Base-by-base conservation (phyloP, 225 moss, liverwort and hornwort genomes). In the Polytrichum commune region DNA sequence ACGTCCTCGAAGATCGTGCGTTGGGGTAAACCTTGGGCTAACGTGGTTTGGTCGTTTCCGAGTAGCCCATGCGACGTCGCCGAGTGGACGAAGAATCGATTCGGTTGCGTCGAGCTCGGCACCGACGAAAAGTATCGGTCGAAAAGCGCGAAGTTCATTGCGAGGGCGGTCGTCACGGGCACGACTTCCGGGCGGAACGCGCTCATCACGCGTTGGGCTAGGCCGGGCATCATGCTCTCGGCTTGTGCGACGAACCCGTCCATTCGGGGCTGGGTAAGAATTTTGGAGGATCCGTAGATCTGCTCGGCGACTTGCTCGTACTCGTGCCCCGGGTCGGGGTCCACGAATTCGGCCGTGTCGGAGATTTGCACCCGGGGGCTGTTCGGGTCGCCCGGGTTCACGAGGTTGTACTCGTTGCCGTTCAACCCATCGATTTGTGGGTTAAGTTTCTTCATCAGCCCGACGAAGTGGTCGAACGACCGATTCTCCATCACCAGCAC, bases 401-500 rank as follows among this genome's bases (percentile, higher is more conserved):
- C 58, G 1, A 85, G 60, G 22, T 98, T 98, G 77, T 86, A 91
- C 76, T 98, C 98, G 23, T 67, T 72, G 5, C 98, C 98, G 24
- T 79, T 93, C 20, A 98, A 60, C 0, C 98, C 98, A 60, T 98
- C 93, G 18, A 98, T 91, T 56, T 88, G 75, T 0, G 87, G 76
- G 63, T 95, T 98, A 9, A 78, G 80, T 60, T 85, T 72, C 74
- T 95, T 98, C 78, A 95, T 38, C 80, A 91, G 93, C 5, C 98
- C 98, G 18, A 98, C 78, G 87, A 98, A 91, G 76, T 98, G 92
- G 35, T 98, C 98, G 20, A 98, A 98, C 7, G 98, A 98, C 29
- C 98, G 91, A 74, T 98, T 98, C 81, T 98, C 98, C 98, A 95
- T 95, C 63, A 98, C 95, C 33, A 98, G 62, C 7, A 98, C 83